These are phyloP conservation scores for Annona squamosa DNA, from an alignment of 164 flowering plant species.

Conservation along the genomic window DNA sequence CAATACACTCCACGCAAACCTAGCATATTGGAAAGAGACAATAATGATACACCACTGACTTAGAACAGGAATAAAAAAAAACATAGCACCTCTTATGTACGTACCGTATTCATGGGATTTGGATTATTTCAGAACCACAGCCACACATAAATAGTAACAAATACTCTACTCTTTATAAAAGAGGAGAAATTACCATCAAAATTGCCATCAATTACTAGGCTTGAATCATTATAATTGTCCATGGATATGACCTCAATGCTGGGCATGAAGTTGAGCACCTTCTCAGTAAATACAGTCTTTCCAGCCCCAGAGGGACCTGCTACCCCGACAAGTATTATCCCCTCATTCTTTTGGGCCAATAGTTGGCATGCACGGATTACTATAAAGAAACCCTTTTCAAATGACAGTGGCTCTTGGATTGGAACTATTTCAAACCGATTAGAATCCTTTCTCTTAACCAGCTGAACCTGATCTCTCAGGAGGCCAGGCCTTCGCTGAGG, in stretches of 20 bases:
- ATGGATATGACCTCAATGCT: conserved; percentile 88
- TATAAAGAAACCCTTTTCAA: conserved; percentile 92
- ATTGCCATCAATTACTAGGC: conserved; percentile 87
- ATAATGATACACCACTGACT: not conserved
- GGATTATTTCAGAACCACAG: no score
- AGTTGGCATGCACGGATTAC: conserved; percentile 91
- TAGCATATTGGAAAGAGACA: not conserved
- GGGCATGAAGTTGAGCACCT: conserved; percentile 88
- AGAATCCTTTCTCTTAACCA: conserved; percentile 61
- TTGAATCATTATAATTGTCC: conserved; percentile 95
- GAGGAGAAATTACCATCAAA: conserved; percentile 65
- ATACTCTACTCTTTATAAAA: not conserved
- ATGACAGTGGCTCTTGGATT: conserved; percentile 62
- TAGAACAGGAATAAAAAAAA: no score
- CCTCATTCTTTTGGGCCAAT: conserved; percentile 83
- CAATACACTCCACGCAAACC: not conserved
- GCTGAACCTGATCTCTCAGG: conserved; percentile 74
- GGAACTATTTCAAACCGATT: conserved; percentile 76
- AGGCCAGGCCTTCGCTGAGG: conserved; percentile 47
- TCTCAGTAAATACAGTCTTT: conserved; percentile 89
- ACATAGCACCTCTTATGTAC: not conserved
- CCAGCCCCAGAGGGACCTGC: conserved; percentile 99
- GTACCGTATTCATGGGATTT: not conserved
- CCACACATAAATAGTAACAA: no score
- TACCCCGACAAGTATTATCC: conserved; percentile 72